phyloP scores from a whole-genome alignment of 2,329 filamentous ascomycete genomes.

The Beauveria bassiana region DNA sequence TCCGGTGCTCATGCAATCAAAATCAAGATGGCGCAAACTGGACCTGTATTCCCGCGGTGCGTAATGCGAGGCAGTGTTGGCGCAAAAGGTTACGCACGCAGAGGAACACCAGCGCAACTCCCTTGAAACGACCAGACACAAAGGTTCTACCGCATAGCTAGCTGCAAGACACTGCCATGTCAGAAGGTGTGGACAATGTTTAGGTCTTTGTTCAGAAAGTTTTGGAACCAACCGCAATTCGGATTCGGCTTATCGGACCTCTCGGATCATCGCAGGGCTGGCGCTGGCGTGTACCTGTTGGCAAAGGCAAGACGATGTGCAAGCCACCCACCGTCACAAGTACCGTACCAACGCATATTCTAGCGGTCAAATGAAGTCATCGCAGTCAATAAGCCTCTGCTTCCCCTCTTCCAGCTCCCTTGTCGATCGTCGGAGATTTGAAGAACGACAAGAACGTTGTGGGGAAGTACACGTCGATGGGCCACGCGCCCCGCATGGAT shows the following conservation, averaged over 20 bases:
- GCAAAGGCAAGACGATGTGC: background rate
- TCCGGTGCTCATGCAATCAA: too few species aligned
- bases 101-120: background rate
- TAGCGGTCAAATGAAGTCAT: background rate
- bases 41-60: too few species aligned
- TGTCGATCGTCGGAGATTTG: background rate
- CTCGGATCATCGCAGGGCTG: constrained; percentile 1
- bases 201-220: background rate
- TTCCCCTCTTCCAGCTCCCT: background rate
- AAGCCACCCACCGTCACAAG: background rate
- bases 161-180: background rate
- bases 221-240: too few species aligned
- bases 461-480: background rate
- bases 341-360: background rate
- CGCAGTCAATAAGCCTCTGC: too few species aligned
- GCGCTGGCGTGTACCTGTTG: background rate
- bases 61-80: too few species aligned
- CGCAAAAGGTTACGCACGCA: background rate
- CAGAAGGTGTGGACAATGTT: background rate
- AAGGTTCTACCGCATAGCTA: background rate
- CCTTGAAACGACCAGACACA: too few species aligned
- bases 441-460: background rate
- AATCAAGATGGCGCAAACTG: too few species aligned
- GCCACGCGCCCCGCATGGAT: background rate
- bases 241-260: background rate